Conservation (phyloP, 495 filamentous ascomycete species). For the Schizothecium vesticola region DNA sequence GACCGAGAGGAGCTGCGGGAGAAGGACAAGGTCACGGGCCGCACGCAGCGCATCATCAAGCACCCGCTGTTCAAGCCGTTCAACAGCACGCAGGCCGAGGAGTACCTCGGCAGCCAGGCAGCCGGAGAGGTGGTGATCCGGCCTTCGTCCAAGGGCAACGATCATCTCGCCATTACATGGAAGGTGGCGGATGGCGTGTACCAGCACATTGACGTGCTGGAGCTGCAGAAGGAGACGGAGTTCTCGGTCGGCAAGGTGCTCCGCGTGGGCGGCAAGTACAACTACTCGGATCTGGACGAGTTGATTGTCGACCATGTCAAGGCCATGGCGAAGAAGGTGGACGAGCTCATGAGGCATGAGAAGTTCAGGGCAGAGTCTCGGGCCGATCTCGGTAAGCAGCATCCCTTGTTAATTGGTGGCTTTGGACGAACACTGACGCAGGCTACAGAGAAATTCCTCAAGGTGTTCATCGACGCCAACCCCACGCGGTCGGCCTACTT, state of each 20-base stretch:
- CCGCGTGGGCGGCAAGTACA: conserved; percentile 79
- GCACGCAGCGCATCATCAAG: conserved; percentile 90
- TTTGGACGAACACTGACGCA: conserved; percentile 25
- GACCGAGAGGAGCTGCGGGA: conserved; percentile 73
- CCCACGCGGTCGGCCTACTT: conserved; percentile 88
- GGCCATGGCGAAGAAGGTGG: conserved; percentile 95
- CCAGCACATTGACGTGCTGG: conserved; percentile 95
- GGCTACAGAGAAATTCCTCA: conserved; percentile 79
- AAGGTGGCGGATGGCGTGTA: conserved; percentile 93
- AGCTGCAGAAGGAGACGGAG: conserved; percentile 93
- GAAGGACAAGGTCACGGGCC: conserved; percentile 73
- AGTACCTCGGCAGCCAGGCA: conserved; percentile 79
- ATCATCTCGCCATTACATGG: conserved; percentile 96
- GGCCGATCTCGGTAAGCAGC: conserved; percentile 72
- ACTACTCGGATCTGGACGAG: conserved; percentile 93
- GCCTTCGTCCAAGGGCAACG: conserved; percentile 85
- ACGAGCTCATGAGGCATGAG: conserved; percentile 88
- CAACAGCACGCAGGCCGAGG: conserved; percentile 88
- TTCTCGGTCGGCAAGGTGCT: conserved; percentile 83
- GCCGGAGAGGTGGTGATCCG: conserved; percentile 90
- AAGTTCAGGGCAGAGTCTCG: conserved; percentile 80
- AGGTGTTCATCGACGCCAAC: conserved; percentile 92
- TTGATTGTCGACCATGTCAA: conserved; percentile 95
- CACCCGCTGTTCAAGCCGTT: conserved; percentile 92
- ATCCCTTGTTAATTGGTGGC: conserved; percentile 3